phyloP scores from a whole-genome alignment of 2,329 filamentous ascomycete species.

The Neofusicoccum sp. region DNA sequence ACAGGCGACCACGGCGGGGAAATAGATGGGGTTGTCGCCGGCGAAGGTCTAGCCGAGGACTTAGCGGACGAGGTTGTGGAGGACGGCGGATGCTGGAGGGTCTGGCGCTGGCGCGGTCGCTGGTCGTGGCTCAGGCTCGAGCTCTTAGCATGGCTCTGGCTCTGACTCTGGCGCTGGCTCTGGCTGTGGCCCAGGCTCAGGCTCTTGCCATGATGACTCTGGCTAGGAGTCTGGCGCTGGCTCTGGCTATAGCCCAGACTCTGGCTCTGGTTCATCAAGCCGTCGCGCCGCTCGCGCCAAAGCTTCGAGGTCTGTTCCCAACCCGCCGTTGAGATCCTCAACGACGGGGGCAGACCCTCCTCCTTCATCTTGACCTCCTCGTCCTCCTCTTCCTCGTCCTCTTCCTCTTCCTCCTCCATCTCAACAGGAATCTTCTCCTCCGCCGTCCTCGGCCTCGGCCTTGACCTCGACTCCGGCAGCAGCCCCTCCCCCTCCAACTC shows the following conservation, averaged over 20 bases:
- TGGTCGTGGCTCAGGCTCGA: neutral
- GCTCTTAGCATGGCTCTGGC: neutral
- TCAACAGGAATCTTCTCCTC: constrained; percentile 8
- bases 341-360: neutral
- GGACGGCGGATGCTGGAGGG: neutral
- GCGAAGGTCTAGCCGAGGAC: neutral
- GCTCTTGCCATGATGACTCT: neutral
- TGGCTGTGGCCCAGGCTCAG: neutral
- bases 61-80: neutral
- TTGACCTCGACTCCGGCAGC: neutral
- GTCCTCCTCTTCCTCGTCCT: neutral
- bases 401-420: neutral
- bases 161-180: neutral
- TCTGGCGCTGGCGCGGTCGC: neutral
- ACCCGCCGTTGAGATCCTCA: neutral
- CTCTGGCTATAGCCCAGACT: neutral
- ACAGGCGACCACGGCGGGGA: neutral
- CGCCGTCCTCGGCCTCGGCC: neutral
- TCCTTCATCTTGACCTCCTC: neutral
- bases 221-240: neutral
- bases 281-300: constrained; percentile 10
- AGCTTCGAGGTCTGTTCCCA: constrained; percentile 10
- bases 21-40: neutral
- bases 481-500: too few relatives aligned
- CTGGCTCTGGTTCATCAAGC: neutral